Percentiles rank a stretch among this genome's conserved stretches.
Conservation (phyloP, 2,329 filamentous ascomycete species). For the Monosporascus sp. region DNA sequence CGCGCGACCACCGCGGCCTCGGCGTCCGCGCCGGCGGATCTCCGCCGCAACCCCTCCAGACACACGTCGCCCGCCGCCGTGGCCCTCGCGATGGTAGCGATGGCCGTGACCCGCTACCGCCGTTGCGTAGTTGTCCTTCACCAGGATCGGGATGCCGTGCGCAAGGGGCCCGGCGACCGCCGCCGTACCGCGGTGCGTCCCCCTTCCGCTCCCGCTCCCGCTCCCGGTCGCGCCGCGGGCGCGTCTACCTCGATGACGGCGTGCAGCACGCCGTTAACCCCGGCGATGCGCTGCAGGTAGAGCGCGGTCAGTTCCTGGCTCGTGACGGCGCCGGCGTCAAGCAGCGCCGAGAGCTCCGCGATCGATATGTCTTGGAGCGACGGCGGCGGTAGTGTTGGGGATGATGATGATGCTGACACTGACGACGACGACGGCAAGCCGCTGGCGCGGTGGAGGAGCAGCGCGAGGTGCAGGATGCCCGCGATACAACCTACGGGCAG, state of each 20-base stretch:
- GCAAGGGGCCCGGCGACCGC: conserved; percentile 38
- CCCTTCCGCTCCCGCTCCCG: conserved; percentile 11
- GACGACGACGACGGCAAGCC: too few relatives aligned
- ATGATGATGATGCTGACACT: too few relatives aligned
- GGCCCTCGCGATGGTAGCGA: too few relatives aligned
- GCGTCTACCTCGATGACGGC: conserved; percentile 30
- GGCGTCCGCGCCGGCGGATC: neutral
- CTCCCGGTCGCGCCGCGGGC: conserved; percentile 31
- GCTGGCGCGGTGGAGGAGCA: too few relatives aligned
- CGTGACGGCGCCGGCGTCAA: conserved; percentile 7
- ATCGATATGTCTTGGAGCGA: conserved; percentile 11
- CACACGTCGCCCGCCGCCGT: conserved; percentile 3
- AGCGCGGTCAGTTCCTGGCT: conserved; percentile 12
- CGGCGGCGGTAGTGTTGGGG: neutral
- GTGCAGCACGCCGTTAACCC: conserved; percentile 22
- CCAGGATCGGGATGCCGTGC: conserved; percentile 58
- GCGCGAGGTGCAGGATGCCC: too few relatives aligned
- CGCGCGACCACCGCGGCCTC: conserved; percentile 43
- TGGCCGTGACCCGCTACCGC: too few relatives aligned
- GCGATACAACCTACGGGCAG: too few relatives aligned
- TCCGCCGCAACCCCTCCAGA: conserved; percentile 1
- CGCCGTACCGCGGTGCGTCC: too few relatives aligned
- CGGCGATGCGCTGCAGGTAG: conserved; percentile 19
- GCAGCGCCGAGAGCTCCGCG: conserved; percentile 4
- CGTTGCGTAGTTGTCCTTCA: conserved; percentile 64